These are phyloP conservation scores for Metschnikowia lunata DNA, from an alignment of 805 yeast species.

Conservation along the genomic window DNA sequence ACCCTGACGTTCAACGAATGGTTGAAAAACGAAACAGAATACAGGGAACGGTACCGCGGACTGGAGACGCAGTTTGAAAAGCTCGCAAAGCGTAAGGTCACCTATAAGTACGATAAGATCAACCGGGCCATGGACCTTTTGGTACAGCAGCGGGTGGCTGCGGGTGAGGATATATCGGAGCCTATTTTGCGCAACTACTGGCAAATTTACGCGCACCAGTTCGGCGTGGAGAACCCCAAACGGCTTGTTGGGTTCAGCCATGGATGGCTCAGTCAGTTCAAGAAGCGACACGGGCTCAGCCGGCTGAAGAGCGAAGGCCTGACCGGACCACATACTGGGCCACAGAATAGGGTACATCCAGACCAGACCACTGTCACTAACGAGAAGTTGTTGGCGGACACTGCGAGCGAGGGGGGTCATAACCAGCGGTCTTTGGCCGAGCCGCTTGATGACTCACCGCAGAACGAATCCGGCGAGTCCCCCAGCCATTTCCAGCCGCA, in stretches of 20 bases:
- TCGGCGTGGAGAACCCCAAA: slow-evolving; percentile 58
- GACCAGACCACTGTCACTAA: slow-evolving; percentile 7
- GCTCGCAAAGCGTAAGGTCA: slow-evolving; percentile 32
- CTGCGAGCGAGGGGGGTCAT: slow-evolving; percentile 1
- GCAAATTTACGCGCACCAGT: slow-evolving; percentile 50
- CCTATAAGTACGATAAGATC: slow-evolving; percentile 53
- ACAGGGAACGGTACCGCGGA: slow-evolving; percentile 42
- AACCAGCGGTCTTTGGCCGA: background rate
- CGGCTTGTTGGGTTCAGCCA: slow-evolving; percentile 52
- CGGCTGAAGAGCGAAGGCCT: slow-evolving; percentile 22
- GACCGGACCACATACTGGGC: slow-evolving; percentile 9
- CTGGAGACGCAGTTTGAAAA: slow-evolving; percentile 27
- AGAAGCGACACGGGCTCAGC: slow-evolving; percentile 51
- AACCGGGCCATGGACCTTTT: slow-evolving; percentile 55
- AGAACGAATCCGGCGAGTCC: background rate
- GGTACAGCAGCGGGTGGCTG: slow-evolving; percentile 42
- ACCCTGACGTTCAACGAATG: slow-evolving; percentile 60
- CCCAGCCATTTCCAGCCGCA: slow-evolving; percentile 7
- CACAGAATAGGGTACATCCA: background rate
- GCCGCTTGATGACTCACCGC: background rate
- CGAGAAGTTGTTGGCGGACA: slow-evolving; percentile 5
- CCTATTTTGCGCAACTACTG: slow-evolving; percentile 54
- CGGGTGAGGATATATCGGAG: slow-evolving; percentile 48
- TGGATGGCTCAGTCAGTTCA: slow-evolving; percentile 61
- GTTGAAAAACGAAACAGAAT: slow-evolving; percentile 50